Conservation (phyloP, 1,284 basidiomycete genomes). For the Fomitopsis schrenkii region DNA sequence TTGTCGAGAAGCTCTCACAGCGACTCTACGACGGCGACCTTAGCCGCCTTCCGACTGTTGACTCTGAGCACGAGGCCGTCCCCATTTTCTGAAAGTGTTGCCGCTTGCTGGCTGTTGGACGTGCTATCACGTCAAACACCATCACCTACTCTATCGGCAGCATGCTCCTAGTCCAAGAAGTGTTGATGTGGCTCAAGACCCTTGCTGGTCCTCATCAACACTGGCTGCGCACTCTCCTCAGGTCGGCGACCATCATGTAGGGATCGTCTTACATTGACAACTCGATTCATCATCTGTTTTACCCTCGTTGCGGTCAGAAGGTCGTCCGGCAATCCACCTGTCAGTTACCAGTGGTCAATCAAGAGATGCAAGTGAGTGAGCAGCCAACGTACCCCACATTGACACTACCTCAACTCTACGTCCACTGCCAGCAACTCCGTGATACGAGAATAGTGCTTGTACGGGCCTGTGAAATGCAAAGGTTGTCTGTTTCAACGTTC, state of each 20-base stretch:
- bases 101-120: constrained; percentile 43
- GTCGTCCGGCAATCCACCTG: constrained; percentile 46
- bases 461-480: no score
- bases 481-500: no score
- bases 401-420: no score
- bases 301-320: constrained; percentile 78
- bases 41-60: constrained; percentile 75
- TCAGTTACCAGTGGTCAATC: no score
- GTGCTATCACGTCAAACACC: constrained; percentile 39
- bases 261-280: constrained; percentile 85
- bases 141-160: constrained; percentile 57
- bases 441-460: no score
- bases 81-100: constrained; percentile 25
- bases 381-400: no score
- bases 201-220: constrained; percentile 78
- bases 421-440: no score
- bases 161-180: constrained; percentile 53
- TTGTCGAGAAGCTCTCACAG: constrained; percentile 81
- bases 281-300: constrained; percentile 83
- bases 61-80: constrained; percentile 71
- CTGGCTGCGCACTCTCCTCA: constrained; percentile 88
- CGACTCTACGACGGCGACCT: constrained; percentile 79
- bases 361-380: no score
- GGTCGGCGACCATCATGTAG: constrained; percentile 81
- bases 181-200: constrained; percentile 77